Base-by-base conservation (phyloP, 2,329 filamentous ascomycete species). In the Reticulascus tulasneorum region DNA sequence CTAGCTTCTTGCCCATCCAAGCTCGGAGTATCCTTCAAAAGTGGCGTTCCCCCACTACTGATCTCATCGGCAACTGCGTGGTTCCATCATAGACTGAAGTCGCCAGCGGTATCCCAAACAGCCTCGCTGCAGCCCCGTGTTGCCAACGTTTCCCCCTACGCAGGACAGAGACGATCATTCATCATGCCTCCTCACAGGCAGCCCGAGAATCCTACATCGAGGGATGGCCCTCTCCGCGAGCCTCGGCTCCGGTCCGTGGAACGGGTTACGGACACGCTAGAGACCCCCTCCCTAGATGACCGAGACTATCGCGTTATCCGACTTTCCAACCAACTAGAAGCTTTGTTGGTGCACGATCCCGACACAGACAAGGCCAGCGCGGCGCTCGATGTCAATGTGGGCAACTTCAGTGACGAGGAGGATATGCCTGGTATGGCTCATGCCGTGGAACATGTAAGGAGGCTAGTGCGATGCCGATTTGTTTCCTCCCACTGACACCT, bases 301-400 rank as follows among this genome's bases (percentile, higher is more conserved):
- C 79, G 91, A 35, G 76, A 79, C 21, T 98, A 98, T 59, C 77
- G 91, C 39, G 88, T 98, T 45, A 82, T 97, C 50, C 78, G 80
- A 35, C 73, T 98, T 35, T 69, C 78, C 29, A 98, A 98, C 62
- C 75, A 90, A 59, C 77, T 98, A 12, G 91, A 98, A 69, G 91
- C 82, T 7, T 72, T 98, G 13, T 68, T 98, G 32, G 93, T 97
- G 37, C 91, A 97, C 58, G 93, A 98, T 64, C 78, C 86, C 2
- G 84, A 94, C 45, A 95, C 93, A 7, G 93, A 98, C 71, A 97
- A 97, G 73, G 90, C 93, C 46, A 94, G 89, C 53, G 93, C 91
- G 9, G 86, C 91, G 33, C 80, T 97, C 55, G 93, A 97, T 58
- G 90, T 97, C 56, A 90, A 94, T 60, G 91, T 96, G 23, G 93